A percentile compares a stretch with the other conserved stretches of the same genome.
Evolutionary conservation across 1,284 basidiomycete species (phyloP).

Genomic region (Ceratorhiza oryzae-sativae): DNA sequence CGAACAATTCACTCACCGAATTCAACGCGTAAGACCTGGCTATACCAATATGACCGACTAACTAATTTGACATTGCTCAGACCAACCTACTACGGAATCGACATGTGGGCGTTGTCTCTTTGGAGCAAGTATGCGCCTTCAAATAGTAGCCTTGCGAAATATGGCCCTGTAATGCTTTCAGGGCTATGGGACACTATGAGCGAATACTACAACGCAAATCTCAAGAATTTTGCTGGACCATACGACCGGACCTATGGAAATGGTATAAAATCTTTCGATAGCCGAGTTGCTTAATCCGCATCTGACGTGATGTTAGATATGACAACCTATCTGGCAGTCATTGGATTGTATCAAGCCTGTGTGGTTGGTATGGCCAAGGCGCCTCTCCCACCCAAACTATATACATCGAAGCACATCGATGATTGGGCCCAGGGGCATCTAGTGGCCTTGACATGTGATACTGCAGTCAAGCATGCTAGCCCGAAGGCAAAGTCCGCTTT

Average conservation of each 20-base stretch:
- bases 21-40: conserved; percentile 12
- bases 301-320: conserved; percentile 10
- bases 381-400: conserved; percentile 25
- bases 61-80: neutral
- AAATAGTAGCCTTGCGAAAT: conserved; percentile 22
- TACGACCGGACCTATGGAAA: conserved; percentile 33
- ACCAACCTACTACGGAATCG: conserved; percentile 25
- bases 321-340: conserved; percentile 32
- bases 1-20: conserved; percentile 21
- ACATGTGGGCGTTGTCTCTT: conserved; percentile 24
- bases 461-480: conserved; percentile 19
- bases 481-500: conserved; percentile 24
- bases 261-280: neutral
- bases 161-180: conserved; percentile 26
- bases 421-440: conserved; percentile 31
- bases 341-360: conserved; percentile 26
- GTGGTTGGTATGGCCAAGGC: conserved; percentile 12
- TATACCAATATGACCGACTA: neutral
- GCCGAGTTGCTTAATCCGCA: neutral
- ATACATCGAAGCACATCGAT: conserved; percentile 35
- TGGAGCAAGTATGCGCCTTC: conserved; percentile 24
- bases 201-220: conserved; percentile 33
- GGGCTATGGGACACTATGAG: conserved; percentile 31
- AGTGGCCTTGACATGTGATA: conserved; percentile 20
- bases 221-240: conserved; percentile 31